Percentiles rank a stretch among this genome's conserved stretches.
Conservation (phyloP, 1,139 yeast species). For the Debaryomyces singareniensis region DNA sequence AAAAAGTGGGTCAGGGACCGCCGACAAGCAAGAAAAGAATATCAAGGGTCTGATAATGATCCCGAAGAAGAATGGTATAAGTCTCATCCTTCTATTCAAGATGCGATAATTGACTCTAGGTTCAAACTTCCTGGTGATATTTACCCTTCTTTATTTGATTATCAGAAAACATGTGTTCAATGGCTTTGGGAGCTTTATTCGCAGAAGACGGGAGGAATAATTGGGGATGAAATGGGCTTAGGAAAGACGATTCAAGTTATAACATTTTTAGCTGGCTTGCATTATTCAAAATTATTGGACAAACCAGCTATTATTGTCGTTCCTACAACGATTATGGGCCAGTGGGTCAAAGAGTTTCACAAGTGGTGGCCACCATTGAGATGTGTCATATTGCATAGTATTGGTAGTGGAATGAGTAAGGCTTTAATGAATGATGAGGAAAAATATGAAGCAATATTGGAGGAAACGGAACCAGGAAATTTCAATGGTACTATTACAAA, state of each 20-base stretch:
- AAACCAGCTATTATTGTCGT: constrained; percentile 86
- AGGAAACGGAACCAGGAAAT: constrained; percentile 39
- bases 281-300: constrained; percentile 66
- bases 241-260: constrained; percentile 94
- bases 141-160: constrained; percentile 79
- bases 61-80: constrained; percentile 53
- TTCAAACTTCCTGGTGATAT: constrained; percentile 88
- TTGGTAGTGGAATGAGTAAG: constrained; percentile 78
- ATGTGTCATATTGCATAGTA: constrained; percentile 81
- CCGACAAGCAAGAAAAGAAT: constrained; percentile 18
- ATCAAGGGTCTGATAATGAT: constrained; percentile 6
- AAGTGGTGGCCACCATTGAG: constrained; percentile 98
- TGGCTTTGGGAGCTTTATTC: constrained; percentile 77
- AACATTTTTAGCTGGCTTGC: constrained; percentile 84
- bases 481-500: constrained; percentile 16
- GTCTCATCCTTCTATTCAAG: constrained; percentile 75
- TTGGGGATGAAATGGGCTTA: constrained; percentile 97
- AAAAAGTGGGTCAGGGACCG: constrained; percentile 52
- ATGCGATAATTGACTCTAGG: constrained; percentile 62
- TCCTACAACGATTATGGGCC: constrained; percentile 93
- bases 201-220: constrained; percentile 88
- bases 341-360: constrained; percentile 95
- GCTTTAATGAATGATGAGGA: constrained; percentile 36
- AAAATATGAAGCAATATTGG: constrained; percentile 43
- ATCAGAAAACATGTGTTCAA: constrained; percentile 88